Conservation (phyloP, 2,329 filamentous ascomycete species). For the Knoxdaviesia capensis region DNA sequence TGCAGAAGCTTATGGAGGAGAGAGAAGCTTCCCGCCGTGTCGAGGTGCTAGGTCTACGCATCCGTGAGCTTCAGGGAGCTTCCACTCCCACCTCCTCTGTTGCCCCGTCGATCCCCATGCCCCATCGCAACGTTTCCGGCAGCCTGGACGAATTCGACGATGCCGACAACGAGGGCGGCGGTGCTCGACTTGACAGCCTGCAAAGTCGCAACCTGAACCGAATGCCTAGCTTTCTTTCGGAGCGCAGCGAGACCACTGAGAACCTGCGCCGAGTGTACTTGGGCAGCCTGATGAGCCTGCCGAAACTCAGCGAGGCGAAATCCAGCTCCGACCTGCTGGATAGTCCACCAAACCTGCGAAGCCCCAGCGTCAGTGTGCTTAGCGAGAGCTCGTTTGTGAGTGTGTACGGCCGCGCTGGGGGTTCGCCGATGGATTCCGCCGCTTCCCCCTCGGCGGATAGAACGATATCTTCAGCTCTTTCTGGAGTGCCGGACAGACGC, state of each 20-base stretch:
- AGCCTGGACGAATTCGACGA: conserved; percentile 1
- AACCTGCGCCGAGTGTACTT: conserved; percentile 41
- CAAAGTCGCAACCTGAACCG: conserved; percentile 19
- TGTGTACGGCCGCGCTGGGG: conserved; percentile 28
- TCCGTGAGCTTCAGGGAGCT: too few relatives aligned
- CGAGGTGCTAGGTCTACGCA: conserved; percentile 11
- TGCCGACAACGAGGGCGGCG: conserved; percentile 4
- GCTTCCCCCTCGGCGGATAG: too few relatives aligned
- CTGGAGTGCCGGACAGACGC: too few relatives aligned
- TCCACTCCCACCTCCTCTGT: neutral
- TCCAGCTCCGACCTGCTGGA: conserved; percentile 3
- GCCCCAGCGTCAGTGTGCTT: conserved; percentile 41
- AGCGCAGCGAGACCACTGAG: conserved; percentile 35
- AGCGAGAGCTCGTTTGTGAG: conserved; percentile 50
- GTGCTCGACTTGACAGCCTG: neutral
- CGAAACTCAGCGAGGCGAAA: conserved; percentile 10
- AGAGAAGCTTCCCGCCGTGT: conserved; percentile 30
- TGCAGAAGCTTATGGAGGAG: conserved; percentile 32
- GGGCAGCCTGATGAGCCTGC: conserved; percentile 28
- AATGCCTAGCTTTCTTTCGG: conserved; percentile 46
- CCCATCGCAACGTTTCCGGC: neutral
- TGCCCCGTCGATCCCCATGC: neutral
- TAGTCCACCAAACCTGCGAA: conserved; percentile 18
- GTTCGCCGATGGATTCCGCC: conserved; percentile 2
- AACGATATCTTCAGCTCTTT: too few relatives aligned